phyloP scores from a whole-genome alignment of 2,329 filamentous ascomycete species.

The Penicillium aurantiogriseum region DNA sequence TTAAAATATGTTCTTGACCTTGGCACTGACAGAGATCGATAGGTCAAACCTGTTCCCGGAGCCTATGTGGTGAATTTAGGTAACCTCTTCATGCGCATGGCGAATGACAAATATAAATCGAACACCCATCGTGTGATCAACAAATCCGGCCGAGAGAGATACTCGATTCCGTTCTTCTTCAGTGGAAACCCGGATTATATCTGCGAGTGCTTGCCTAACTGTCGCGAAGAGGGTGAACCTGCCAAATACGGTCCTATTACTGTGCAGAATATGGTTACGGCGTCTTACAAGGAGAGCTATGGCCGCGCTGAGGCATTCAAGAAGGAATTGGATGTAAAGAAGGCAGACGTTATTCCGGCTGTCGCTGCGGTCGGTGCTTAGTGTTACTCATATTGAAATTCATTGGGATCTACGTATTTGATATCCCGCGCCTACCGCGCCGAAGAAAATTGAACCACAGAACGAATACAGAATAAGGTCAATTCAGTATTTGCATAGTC shows the following conservation, averaged over 20 bases:
- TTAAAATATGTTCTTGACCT: background rate
- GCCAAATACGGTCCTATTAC: slow-evolving; percentile 46
- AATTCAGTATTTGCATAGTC: background rate
- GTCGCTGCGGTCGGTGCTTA: slow-evolving; percentile 19
- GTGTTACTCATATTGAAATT: background rate
- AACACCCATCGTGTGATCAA: slow-evolving; percentile 47
- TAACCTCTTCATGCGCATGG: slow-evolving; percentile 45
- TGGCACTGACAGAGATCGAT: background rate
- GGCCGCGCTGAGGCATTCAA: slow-evolving; percentile 45
- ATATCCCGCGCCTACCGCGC: rapidly evolving
- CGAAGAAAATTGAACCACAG: rapidly evolving
- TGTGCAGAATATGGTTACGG: slow-evolving; percentile 42
- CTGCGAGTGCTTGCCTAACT: slow-evolving; percentile 46
- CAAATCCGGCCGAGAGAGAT: slow-evolving; percentile 39
- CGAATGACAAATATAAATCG: slow-evolving; percentile 44
- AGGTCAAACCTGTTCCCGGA: slow-evolving; percentile 29
- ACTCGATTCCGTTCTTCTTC: slow-evolving; percentile 46
- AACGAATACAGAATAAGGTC: background rate
- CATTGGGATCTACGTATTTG: background rate
- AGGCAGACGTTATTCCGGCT: slow-evolving; percentile 7
- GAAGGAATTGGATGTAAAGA: slow-evolving; percentile 30
- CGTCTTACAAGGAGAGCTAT: slow-evolving; percentile 46
- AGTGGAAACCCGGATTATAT: slow-evolving; percentile 47
- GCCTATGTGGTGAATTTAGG: slow-evolving; percentile 36
- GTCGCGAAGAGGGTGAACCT: slow-evolving; percentile 35